Percentiles rank a stretch among this genome's conserved stretches.
These are phyloP conservation scores for Lactarius indigo DNA, from an alignment of 768 basidiomycete species.

Conservation along the genomic window DNA sequence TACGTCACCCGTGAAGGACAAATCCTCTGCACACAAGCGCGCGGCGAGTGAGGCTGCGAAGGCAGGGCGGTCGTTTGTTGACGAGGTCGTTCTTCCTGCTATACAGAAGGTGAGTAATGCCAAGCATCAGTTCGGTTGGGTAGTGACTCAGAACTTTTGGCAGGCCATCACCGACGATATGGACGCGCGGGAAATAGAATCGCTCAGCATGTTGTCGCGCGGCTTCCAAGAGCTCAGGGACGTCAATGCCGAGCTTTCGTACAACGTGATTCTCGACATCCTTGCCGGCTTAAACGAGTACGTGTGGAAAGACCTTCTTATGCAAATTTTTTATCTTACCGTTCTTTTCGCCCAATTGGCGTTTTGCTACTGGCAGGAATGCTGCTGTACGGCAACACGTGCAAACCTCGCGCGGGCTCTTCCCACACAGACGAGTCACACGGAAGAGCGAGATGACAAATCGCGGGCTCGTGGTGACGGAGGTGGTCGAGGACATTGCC, in stretches of 20 bases:
- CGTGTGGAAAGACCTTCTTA: conserved; percentile 32
- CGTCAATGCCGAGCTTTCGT: conserved; percentile 80
- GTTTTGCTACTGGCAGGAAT: conserved; percentile 47
- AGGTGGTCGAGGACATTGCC: conserved; percentile 61
- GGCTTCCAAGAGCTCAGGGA: conserved; percentile 87
- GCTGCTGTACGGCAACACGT: conserved; percentile 76
- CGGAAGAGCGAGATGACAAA: conserved; percentile 85
- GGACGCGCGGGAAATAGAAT: conserved; percentile 85
- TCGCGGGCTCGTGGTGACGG: conserved; percentile 78
- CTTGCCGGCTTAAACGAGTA: conserved; percentile 90
- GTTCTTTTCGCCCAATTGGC: conserved; percentile 12
- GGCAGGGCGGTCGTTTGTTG: conserved; percentile 67
- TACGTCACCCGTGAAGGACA: conserved; percentile 44
- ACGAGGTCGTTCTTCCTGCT: conserved; percentile 81
- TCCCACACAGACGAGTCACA: conserved; percentile 74
- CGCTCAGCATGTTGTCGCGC: conserved; percentile 81
- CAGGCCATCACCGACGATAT: conserved; percentile 79
- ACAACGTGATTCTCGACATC: conserved; percentile 85
- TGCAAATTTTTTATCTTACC: conserved; percentile 2
- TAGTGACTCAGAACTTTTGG: no score
- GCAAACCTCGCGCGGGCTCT: conserved; percentile 72
- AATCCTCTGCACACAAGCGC: conserved; percentile 43
- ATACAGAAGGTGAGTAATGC: conserved; percentile 54
- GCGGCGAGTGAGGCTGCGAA: conserved; percentile 54
- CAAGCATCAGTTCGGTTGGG: conserved; percentile 3